phyloP scores from a whole-genome alignment of 306 rosid genomes.

The Hippophae tibetana region DNA sequence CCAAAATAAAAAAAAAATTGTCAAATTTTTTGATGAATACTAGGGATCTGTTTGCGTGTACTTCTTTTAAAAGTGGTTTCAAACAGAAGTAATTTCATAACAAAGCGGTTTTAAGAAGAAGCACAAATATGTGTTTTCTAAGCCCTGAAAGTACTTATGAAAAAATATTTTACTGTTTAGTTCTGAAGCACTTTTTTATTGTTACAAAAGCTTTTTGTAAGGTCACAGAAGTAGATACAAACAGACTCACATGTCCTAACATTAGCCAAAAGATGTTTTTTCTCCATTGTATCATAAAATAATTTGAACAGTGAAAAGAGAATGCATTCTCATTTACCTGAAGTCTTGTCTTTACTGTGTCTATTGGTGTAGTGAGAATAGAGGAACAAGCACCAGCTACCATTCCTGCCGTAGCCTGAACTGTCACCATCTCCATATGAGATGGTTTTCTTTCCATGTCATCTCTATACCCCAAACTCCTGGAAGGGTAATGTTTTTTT shows the following conservation, averaged over 20 bases:
- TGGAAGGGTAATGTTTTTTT: constrained; percentile 9
- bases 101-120: neutral
- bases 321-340: constrained; percentile 40
- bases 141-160: neutral
- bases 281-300: no score
- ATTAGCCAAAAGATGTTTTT: neutral
- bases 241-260: neutral
- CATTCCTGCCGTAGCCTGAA: constrained; percentile 85
- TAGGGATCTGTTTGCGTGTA: no score
- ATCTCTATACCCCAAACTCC: constrained; percentile 62
- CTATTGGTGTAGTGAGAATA: constrained; percentile 69
- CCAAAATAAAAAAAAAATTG: neutral
- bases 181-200: no score
- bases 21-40: no score
- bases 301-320: neutral
- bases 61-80: no score
- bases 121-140: neutral
- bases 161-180: no score
- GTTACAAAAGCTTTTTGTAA: no score
- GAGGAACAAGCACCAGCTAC: constrained; percentile 81
- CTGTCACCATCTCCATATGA: constrained; percentile 60
- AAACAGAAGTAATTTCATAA: no score
- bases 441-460: constrained; percentile 54
- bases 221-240: no score
- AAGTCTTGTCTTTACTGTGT: constrained; percentile 82